Percentiles rank a stretch among this genome's conserved stretches.
phyloP scores from a whole-genome alignment of 768 basidiomycete species.

The Lactifluus echinatus region DNA sequence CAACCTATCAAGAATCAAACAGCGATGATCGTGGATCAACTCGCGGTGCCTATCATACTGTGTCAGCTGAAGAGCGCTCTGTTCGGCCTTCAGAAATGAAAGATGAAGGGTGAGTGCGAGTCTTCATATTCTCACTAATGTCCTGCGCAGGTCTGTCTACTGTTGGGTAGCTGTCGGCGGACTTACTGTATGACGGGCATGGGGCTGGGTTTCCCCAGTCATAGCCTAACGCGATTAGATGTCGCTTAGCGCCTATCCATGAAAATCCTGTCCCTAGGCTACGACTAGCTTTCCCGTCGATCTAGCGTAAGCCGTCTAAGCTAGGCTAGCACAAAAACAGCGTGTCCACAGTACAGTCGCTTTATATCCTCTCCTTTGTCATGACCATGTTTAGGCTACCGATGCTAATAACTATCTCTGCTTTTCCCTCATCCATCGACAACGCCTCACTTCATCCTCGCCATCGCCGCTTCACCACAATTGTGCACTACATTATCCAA shows the following conservation, averaged over 20 bases:
- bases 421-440: constrained; percentile 33
- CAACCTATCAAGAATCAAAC: constrained; percentile 18
- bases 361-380: constrained; percentile 42
- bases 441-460: constrained; percentile 11
- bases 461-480: constrained; percentile 12
- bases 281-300: constrained; percentile 22
- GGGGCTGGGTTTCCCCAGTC: constrained; percentile 7
- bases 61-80: constrained; percentile 43
- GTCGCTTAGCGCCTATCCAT: constrained; percentile 17
- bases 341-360: constrained; percentile 59
- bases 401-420: constrained; percentile 65
- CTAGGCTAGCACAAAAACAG: constrained; percentile 35
- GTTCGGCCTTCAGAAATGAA: constrained; percentile 85
- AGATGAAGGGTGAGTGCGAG: constrained; percentile 83
- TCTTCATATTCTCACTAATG: constrained; percentile 22
- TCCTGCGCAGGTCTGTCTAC: constrained; percentile 11
- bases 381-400: constrained; percentile 55
- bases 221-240: constrained; percentile 29
- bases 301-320: constrained; percentile 41
- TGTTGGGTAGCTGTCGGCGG: constrained; percentile 15
- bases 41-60: constrained; percentile 27
- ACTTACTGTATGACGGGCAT: constrained; percentile 19
- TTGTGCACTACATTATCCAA: constrained; percentile 6
- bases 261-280: constrained; percentile 19
- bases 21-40: constrained; percentile 25